These are phyloP conservation scores for Bacterosira constricta DNA, from an alignment of 108 stramenopile species.

Conservation along the genomic window DNA sequence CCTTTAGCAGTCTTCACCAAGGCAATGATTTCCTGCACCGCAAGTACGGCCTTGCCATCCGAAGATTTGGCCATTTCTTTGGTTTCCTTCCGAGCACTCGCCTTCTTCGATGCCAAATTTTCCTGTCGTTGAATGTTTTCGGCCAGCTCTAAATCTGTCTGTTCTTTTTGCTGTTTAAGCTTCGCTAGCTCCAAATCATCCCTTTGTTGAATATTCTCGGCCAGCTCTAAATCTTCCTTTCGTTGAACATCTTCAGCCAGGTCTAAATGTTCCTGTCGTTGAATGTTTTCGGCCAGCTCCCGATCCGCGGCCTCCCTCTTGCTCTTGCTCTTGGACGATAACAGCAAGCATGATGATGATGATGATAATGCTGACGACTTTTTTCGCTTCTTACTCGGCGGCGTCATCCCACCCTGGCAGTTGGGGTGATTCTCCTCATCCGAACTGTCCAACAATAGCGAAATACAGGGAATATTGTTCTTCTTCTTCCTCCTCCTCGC, in stretches of 20 bases:
- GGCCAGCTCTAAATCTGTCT: background rate
- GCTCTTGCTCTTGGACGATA: too few species aligned
- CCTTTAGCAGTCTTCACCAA: constrained; percentile 4
- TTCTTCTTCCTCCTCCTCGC: too few species aligned
- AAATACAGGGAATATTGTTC: too few species aligned
- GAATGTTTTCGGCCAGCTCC: constrained; percentile 5
- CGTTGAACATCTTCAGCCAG: too few species aligned
- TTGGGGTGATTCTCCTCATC: too few species aligned
- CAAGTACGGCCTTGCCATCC: constrained; percentile 11
- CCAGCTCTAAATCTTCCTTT: background rate
- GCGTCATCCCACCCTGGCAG: too few species aligned
- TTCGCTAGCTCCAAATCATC: background rate
- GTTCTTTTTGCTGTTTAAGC: too few species aligned
- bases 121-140: constrained; percentile 9
- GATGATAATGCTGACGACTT: too few species aligned
- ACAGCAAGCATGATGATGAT: too few species aligned
- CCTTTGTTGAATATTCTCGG: constrained; percentile 6
- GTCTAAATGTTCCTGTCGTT: background rate
- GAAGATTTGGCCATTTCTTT: constrained; percentile 5
- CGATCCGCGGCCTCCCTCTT: too few species aligned
- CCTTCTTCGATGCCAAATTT: background rate
- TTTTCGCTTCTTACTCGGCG: too few species aligned
- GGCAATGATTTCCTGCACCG: constrained; percentile 20
- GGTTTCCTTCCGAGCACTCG: background rate
- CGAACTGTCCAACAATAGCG: too few species aligned